Base-by-base conservation (phyloP, 169 alveolate species). In the Cryptosporidium xiaoi region DNA sequence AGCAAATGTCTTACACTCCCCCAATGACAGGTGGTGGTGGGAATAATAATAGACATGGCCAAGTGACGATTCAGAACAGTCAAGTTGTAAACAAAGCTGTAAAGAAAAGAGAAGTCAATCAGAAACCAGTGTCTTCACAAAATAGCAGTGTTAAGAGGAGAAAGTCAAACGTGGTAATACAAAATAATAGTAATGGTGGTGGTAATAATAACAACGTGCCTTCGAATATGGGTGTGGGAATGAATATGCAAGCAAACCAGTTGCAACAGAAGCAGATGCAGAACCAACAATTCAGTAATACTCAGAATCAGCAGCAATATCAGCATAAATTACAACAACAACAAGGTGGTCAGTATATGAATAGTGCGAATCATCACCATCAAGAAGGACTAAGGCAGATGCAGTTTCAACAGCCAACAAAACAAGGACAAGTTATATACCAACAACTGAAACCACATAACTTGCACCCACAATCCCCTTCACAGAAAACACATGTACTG, bases 101-200 rank as follows among this genome's bases (percentile, higher is more conserved):
- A 33, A 77, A 77, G 66, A 77, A 77, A 33, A 77, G 87, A 50
- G 87, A 77, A 36, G 50, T 77, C 27, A 58, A 18, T 18, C 69
- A 77, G 44, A 77, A 77, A 48, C 71, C 34, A 53, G 24, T 18
- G 3, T 46, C 44, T 29, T 15, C 60, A 8, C 68, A 53, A 20
- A 51, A 33, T 20, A 62, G 51, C 64, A 77, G 33, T 46, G 31
- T 62, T 27, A 77, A 77, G 46, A 29, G 87, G 33, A 56, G 87
- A 33, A 77, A 77, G 34, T 36, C 87, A 36, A 44, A 33, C 12
- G 50, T 77, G 64, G 50, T 44, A 55, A 20, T 62, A 16, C 65
- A 56, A 31, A 36, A 15, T 48, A 34, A 20, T 1, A 68, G 64
- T 13, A 27, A 60, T 1, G 16, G 18, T 46, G 44, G 50, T 15